Conservation (phyloP, 371 early-diverging fungal species). For the Choanephora cucurbitarum region DNA sequence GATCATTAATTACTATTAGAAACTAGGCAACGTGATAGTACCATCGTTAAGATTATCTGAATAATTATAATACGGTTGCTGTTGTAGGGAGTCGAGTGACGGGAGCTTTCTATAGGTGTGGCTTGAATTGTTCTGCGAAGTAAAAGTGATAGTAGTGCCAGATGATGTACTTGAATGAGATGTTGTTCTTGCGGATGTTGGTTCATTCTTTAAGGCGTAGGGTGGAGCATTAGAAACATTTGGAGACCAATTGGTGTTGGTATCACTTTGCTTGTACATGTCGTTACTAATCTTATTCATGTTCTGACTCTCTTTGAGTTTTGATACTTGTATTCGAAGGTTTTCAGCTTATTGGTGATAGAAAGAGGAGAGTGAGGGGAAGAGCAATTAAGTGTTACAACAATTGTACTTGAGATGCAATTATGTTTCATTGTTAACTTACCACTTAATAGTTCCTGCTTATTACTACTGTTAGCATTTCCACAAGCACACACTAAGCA, state of each 20-base stretch:
- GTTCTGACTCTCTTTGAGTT: constrained; percentile 20
- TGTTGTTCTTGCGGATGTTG: neutral
- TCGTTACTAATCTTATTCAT: constrained; percentile 2
- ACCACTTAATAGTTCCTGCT: constrained; percentile 26
- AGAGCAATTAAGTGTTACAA: too few species aligned
- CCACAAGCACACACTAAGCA: constrained; percentile 13
- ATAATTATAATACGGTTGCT: constrained; percentile 6
- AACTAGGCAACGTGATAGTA: neutral
- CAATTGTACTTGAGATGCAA: too few species aligned
- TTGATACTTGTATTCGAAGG: constrained; percentile 27
- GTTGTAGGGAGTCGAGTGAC: constrained; percentile 18
- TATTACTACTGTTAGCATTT: constrained; percentile 11
- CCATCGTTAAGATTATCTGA: neutral
- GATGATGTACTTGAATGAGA: constrained; percentile 1
- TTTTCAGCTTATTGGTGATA: constrained; percentile 31
- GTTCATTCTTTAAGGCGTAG: neutral
- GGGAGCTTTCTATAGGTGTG: constrained; percentile 12
- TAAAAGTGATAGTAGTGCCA: neutral
- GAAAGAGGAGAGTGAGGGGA: too few species aligned
- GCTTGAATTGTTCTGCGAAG: constrained; percentile 10
- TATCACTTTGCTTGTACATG: neutral
- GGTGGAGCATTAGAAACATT: constrained; percentile 1
- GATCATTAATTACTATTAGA: too few species aligned
- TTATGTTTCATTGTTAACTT: constrained; percentile 7
- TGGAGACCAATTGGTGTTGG: constrained; percentile 2